A percentile compares a stretch with the other conserved stretches of the same genome.
Evolutionary conservation across 202 grass and related monocot genomes (phyloP).

Genomic region (Eragrostis tef): DNA sequence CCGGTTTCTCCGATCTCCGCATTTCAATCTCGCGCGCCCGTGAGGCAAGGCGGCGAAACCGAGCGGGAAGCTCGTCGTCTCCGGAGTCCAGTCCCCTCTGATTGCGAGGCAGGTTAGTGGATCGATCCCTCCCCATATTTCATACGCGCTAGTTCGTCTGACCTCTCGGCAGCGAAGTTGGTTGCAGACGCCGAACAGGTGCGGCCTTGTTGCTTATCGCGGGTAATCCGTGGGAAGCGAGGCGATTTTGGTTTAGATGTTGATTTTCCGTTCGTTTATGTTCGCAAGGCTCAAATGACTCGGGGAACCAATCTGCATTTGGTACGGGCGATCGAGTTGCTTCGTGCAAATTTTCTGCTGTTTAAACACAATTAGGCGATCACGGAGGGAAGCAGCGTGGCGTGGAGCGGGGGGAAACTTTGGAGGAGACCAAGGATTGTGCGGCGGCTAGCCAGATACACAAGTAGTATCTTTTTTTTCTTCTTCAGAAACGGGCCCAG

Average conservation of each 20-base stretch:
- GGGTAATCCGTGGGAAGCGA: background rate
- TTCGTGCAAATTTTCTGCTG: background rate
- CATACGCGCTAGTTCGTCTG: background rate
- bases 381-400: background rate
- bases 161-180: background rate
- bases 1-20: too few relatives aligned
- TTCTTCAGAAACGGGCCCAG: too few relatives aligned
- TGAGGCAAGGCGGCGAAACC: background rate
- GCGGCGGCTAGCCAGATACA: too few relatives aligned
- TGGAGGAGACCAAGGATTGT: too few relatives aligned
- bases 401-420: too few relatives aligned
- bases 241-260: background rate
- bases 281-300: background rate
- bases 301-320: conserved; percentile 3
- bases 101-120: conserved; percentile 5
- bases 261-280: background rate
- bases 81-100: background rate
- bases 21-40: conserved; percentile 23
- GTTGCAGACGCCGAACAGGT: background rate
- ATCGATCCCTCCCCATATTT: background rate
- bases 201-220: background rate
- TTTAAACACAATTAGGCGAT: background rate
- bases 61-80: background rate
- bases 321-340: background rate
- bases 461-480: too few relatives aligned